Evolutionary conservation across 176 grass and related monocot genomes (phyloP), one percentile per base, ranked within the genome.

Genomic region (Carex scoparia): DNA sequence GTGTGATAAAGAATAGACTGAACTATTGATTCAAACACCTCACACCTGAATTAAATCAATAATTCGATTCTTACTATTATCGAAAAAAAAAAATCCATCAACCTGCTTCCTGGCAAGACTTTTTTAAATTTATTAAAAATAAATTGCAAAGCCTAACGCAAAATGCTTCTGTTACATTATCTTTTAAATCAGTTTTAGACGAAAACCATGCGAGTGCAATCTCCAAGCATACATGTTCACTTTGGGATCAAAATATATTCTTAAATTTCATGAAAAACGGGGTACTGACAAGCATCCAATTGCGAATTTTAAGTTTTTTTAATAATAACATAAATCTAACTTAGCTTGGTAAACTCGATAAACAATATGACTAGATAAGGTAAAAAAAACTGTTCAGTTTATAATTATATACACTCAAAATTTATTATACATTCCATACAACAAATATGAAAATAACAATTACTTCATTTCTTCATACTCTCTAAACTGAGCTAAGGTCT

Each of bases 401-500:
- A 94, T 97, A 80, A 67, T 88, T 94, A 94, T 97, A 80, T 90
- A 97, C 92, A 97, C 86, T 89, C 84, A 88, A 88, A 90, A 90
- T 89, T 88, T 89, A 91, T 91, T 93, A 88, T 87, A 84, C 89
- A 91, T 82, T 53, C 55, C 57, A 87, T 81, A 87, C 73, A 87
- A 86, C 68, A 61, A 85, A 80, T 66, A 74, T 64, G 54, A 77
- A 86, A 67, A 85, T 65, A 61, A 53, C 69, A 80, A 54, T 33
- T 70, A 53, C 16, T 56, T 31, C 68, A 73, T 81, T 80, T 79
- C 68, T 84, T 48, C 71, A 28, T 31, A 18, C 68, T n/a, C 65
- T 88, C 93, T 93, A 99, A 61, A 94, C 90, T 7, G 91, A 87
- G 84, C 90, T 96, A 62, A 99, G 93, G 83, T 99, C 93, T 81